Conservation (phyloP, 2,329 filamentous ascomycete species). For the Pyrenophora tritici-repentis region DNA sequence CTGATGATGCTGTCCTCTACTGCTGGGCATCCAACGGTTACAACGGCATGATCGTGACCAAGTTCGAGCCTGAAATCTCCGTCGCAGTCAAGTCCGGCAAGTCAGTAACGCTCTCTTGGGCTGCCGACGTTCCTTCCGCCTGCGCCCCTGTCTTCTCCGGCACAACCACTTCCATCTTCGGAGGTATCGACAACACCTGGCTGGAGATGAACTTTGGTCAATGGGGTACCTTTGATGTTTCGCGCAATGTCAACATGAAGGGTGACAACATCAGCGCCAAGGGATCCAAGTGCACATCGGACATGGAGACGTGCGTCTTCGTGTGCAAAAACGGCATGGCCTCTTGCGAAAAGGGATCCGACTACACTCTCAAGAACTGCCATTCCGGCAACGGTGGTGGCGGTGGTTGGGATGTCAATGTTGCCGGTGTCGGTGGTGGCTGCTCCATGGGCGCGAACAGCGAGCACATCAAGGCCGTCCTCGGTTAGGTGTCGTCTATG, state of each 20-base stretch:
- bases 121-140: conserved; percentile 46
- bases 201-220: conserved; percentile 51
- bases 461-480: conserved; percentile 38
- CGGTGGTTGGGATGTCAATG: conserved; percentile 36
- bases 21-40: conserved; percentile 46
- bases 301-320: conserved; percentile 53
- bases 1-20: conserved; percentile 39
- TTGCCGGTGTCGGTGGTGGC: conserved; percentile 37
- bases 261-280: conserved; percentile 49
- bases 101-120: conserved; percentile 47
- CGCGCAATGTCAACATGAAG: conserved; percentile 52
- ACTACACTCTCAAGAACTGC: conserved; percentile 50
- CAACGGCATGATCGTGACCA: conserved; percentile 46
- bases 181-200: conserved; percentile 53
- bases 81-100: conserved; percentile 47
- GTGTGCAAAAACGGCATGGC: conserved; percentile 43
- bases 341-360: conserved; percentile 43
- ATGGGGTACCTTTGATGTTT: conserved; percentile 50
- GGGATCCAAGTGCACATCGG: conserved; percentile 48
- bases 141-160: conserved; percentile 48
- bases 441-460: conserved; percentile 35
- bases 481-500: conserved; percentile 18
- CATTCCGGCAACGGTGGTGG: conserved; percentile 28
- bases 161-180: conserved; percentile 41
- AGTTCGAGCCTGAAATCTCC: conserved; percentile 44